Conservation (phyloP, 192 early-diverging fungal genomes). For the Chytriomyces confervae region DNA sequence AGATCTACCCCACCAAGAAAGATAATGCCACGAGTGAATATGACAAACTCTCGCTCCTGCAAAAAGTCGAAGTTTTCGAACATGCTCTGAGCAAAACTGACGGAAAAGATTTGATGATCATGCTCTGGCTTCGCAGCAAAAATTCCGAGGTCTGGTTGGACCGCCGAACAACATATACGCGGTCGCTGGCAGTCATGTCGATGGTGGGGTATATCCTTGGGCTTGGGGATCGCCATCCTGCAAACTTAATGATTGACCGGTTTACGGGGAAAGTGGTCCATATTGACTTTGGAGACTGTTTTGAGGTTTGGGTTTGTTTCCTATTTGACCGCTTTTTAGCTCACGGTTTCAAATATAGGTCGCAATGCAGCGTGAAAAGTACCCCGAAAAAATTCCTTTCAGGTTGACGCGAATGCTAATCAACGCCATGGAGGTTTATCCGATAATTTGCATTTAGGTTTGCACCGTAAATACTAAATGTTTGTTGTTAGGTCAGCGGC, state of each 20-base stretch:
- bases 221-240: slow-evolving; percentile 86
- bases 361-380: slow-evolving; percentile 86
- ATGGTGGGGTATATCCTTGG: slow-evolving; percentile 93
- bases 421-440: slow-evolving; percentile 83
- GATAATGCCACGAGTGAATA: slow-evolving; percentile 40
- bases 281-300: slow-evolving; percentile 93
- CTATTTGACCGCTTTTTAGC: slow-evolving; percentile 1
- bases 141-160: slow-evolving; percentile 90
- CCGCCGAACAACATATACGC: slow-evolving; percentile 83
- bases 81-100: slow-evolving; percentile 78
- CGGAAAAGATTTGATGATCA: slow-evolving; percentile 81
- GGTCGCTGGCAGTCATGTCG: slow-evolving; percentile 88
- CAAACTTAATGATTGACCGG: slow-evolving; percentile 84
- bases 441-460: neutral
- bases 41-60: slow-evolving; percentile 71
- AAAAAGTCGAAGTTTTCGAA: slow-evolving; percentile 87
- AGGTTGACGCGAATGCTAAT: slow-evolving; percentile 89
- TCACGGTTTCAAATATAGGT: slow-evolving; percentile 48
- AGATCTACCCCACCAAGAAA: slow-evolving; percentile 72
- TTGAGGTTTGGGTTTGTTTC: slow-evolving; percentile 64
- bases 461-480: neutral
- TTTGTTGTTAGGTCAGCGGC: slow-evolving; percentile 57
- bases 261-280: slow-evolving; percentile 85
- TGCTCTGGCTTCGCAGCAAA: slow-evolving; percentile 84
- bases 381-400: slow-evolving; percentile 92